phyloP scores from a whole-genome alignment of 2,329 filamentous ascomycete species.

The Elsinoe arachidis region DNA sequence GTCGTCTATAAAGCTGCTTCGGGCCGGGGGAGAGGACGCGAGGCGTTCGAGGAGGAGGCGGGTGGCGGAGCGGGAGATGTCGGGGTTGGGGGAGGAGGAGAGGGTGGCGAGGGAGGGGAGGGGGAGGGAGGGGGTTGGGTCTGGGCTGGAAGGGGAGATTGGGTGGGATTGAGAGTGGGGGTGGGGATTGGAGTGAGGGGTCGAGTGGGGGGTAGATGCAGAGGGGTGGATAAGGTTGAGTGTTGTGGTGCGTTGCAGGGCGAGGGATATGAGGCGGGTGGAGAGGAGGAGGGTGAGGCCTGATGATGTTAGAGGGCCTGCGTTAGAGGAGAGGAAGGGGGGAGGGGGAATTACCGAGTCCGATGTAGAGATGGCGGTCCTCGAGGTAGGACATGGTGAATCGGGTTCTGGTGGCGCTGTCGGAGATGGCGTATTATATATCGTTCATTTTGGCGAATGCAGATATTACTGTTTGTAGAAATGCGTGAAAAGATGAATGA shows the following conservation, averaged over 20 bases:
- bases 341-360: constrained; percentile 29
- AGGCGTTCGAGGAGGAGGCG: constrained; percentile 23
- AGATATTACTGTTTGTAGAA: too few species aligned
- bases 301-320: constrained; percentile 14
- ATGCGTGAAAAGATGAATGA: too few species aligned
- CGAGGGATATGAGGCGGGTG: constrained; percentile 48
- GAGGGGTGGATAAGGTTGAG: constrained; percentile 62
- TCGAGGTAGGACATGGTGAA: constrained; percentile 13
- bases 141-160: constrained; percentile 40
- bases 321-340: constrained; percentile 19
- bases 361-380: constrained; percentile 41
- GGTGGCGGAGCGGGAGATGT: constrained; percentile 33
- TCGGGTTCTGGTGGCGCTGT: too few species aligned
- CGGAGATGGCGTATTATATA: too few species aligned
- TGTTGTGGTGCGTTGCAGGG: constrained; percentile 53
- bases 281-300: constrained; percentile 51
- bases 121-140: constrained; percentile 31
- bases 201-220: constrained; percentile 38
- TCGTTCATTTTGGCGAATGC: too few species aligned
- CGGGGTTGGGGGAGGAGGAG: constrained; percentile 33
- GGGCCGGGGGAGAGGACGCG: constrained; percentile 6
- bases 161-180: constrained; percentile 67
- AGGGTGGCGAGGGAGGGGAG: constrained; percentile 34
- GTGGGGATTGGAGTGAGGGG: constrained; percentile 57
- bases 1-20: constrained; percentile 22